Conservation (phyloP, 176 grass and related monocot species). For the Phoenix roebelenii region DNA sequence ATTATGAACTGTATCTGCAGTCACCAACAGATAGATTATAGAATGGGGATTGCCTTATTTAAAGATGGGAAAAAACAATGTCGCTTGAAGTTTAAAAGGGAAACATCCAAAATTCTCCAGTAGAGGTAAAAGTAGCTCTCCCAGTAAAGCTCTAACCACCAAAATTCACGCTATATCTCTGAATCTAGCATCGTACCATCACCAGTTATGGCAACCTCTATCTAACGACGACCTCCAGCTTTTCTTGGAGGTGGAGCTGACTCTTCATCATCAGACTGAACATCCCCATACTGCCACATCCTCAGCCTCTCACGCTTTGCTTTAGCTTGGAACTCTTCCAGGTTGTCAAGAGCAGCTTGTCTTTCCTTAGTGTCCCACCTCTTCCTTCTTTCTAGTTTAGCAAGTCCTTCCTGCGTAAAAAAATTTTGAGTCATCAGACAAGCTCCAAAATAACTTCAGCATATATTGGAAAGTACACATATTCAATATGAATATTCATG, state of each 20-base stretch:
- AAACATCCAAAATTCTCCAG: not conserved
- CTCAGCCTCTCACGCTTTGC: conserved; percentile 49
- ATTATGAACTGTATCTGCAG: no score
- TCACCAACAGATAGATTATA: no score
- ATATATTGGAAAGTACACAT: no score
- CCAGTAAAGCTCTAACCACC: not conserved
- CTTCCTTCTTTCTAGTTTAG: conserved; percentile 66
- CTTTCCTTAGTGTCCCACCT: conserved; percentile 64
- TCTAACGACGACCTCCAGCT: conserved; percentile 37
- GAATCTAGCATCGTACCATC: not conserved
- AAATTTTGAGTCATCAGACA: not conserved
- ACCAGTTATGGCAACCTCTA: not conserved
- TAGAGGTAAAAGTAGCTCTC: not conserved
- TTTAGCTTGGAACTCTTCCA: conserved; percentile 74
- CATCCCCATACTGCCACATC: conserved; percentile 65
- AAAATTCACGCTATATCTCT: not conserved
- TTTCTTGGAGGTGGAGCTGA: conserved; percentile 44
- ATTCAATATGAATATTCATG: no score
- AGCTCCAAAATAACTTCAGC: no score
- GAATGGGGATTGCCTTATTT: conserved; percentile 13
- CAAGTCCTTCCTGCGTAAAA: conserved; percentile 61
- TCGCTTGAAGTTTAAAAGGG: not conserved
- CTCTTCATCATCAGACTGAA: conserved; percentile 63
- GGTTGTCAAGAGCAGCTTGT: conserved; percentile 43
- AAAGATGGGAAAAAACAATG: conserved; percentile 11